Conservation (phyloP, 106 monocot genomes). For the Phalaenopsis equestris region DNA sequence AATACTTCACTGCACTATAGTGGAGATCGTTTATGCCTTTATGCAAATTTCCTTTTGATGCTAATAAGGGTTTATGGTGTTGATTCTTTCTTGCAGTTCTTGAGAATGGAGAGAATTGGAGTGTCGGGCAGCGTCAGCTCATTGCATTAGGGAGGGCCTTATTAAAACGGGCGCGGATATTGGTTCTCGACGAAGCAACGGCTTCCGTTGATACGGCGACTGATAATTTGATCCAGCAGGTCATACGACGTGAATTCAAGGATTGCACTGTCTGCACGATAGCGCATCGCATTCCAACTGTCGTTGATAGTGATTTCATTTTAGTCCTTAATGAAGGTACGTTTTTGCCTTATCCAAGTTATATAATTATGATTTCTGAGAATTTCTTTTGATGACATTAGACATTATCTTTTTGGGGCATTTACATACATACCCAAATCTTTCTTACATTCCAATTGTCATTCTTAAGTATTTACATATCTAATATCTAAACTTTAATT, state of each 20-base stretch:
- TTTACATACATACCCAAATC: too few relatives aligned
- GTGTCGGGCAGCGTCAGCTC: slow-evolving; percentile 93
- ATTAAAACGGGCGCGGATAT: slow-evolving; percentile 75
- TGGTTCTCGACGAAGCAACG: slow-evolving; percentile 97
- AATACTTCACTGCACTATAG: background rate
- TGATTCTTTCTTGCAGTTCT: slow-evolving; percentile 38
- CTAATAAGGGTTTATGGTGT: background rate
- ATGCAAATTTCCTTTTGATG: background rate
- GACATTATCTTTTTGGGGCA: background rate
- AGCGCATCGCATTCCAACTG: slow-evolving; percentile 95
- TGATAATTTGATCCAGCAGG: slow-evolving; percentile 89
- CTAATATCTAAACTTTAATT: too few relatives aligned
- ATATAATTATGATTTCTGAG: background rate
- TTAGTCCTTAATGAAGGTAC: slow-evolving; percentile 90
- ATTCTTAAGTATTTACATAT: too few relatives aligned
- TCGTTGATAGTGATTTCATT: slow-evolving; percentile 92
- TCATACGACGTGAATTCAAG: slow-evolving; percentile 75
- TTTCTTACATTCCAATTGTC: too few relatives aligned
- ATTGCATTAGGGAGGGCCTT: slow-evolving; percentile 79
- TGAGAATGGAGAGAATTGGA: slow-evolving; percentile 99
- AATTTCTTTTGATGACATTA: background rate
- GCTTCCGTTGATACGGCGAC: slow-evolving; percentile 97
- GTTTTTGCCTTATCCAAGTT: background rate
- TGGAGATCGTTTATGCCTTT: background rate
- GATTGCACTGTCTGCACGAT: slow-evolving; percentile 93